phyloP scores from a whole-genome alignment of 352 stramenopile species.

The Globisporangium emineosum region DNA sequence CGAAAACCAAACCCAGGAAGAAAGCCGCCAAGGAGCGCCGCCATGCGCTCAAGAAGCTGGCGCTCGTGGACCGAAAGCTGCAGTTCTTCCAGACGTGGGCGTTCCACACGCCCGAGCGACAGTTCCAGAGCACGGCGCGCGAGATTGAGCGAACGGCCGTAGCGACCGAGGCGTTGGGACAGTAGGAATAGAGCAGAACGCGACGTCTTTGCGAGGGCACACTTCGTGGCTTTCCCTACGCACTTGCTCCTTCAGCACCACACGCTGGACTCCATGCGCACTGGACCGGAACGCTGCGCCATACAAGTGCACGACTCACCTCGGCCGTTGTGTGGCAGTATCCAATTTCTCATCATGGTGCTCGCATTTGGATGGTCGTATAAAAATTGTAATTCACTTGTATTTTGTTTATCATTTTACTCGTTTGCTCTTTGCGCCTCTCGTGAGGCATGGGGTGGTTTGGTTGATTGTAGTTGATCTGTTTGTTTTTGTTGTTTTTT shows the following conservation, averaged over 20 bases:
- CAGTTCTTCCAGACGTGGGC: constrained; percentile 59
- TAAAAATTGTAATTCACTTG: constrained; percentile 1
- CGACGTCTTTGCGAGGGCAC: too few relatives aligned
- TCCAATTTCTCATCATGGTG: too few relatives aligned
- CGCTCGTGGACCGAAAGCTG: constrained; percentile 45
- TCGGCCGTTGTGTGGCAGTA: too few relatives aligned
- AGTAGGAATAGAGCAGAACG: not conserved
- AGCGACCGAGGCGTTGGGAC: not conserved
- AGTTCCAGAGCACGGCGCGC: constrained; percentile 4
- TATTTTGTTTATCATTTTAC: constrained; percentile 3
- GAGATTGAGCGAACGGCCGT: constrained; percentile 8
- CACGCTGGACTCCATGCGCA: too few relatives aligned
- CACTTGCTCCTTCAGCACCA: too few relatives aligned
- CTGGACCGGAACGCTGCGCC: too few relatives aligned
- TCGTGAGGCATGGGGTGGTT: too few relatives aligned
- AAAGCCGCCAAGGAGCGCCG: constrained; percentile 21
- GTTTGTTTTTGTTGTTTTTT: not conserved
- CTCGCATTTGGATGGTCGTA: too few relatives aligned
- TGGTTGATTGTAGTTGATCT: not conserved
- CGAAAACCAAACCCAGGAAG: constrained; percentile 25
- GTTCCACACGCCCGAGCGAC: constrained; percentile 21
- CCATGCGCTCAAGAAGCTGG: constrained; percentile 26
- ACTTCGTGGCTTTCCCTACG: too few relatives aligned
- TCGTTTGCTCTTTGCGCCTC: too few relatives aligned
- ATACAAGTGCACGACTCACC: too few relatives aligned